A percentile compares a stretch with the other conserved stretches of the same genome.
phyloP scores from a whole-genome alignment of 2,329 filamentous ascomycete species.

The Colletotrichum liriopes region DNA sequence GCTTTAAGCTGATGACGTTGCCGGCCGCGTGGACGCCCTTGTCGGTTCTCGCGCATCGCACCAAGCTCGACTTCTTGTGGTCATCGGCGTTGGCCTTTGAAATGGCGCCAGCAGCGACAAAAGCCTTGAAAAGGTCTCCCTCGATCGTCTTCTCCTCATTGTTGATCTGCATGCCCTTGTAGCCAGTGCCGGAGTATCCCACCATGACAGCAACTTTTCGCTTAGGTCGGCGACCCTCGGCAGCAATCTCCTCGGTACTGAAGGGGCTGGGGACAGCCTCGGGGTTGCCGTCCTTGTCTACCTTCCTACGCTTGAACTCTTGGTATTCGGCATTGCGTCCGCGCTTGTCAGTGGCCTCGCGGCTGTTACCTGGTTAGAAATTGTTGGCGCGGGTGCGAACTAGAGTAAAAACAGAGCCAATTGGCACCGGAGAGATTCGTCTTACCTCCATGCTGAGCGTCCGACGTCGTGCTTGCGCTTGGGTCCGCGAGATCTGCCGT shows the following conservation, averaged over 20 bases:
- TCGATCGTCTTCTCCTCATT: slow-evolving; percentile 92
- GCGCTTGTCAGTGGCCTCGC: slow-evolving; percentile 56
- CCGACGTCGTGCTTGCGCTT: slow-evolving; percentile 41
- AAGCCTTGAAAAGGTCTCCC: slow-evolving; percentile 92
- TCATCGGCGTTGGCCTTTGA: slow-evolving; percentile 98
- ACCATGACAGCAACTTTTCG: slow-evolving; percentile 96
- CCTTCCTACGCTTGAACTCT: slow-evolving; percentile 60
- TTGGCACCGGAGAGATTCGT: too few species aligned
- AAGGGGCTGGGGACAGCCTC: slow-evolving; percentile 63
- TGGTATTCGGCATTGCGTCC: slow-evolving; percentile 58
- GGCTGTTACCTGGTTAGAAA: slow-evolving; percentile 55
- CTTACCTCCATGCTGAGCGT: slow-evolving; percentile 39
- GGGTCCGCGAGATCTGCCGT: slow-evolving; percentile 26
- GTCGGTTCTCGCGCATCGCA: slow-evolving; percentile 95
- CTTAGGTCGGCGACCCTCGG: slow-evolving; percentile 90
- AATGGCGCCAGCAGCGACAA: slow-evolving; percentile 92
- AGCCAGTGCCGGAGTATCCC: slow-evolving; percentile 95
- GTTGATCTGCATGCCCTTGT: slow-evolving; percentile 96
- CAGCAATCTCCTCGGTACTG: slow-evolving; percentile 85
- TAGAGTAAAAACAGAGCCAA: background rate
- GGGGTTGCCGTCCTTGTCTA: slow-evolving; percentile 54
- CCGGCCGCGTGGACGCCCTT: slow-evolving; percentile 98
- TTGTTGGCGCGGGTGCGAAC: slow-evolving; percentile 14
- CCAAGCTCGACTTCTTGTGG: slow-evolving; percentile 94
- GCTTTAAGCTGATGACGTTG: slow-evolving; percentile 94